Conservation (phyloP, 2,329 filamentous ascomycete genomes). For the Magnaporthales sp. region DNA sequence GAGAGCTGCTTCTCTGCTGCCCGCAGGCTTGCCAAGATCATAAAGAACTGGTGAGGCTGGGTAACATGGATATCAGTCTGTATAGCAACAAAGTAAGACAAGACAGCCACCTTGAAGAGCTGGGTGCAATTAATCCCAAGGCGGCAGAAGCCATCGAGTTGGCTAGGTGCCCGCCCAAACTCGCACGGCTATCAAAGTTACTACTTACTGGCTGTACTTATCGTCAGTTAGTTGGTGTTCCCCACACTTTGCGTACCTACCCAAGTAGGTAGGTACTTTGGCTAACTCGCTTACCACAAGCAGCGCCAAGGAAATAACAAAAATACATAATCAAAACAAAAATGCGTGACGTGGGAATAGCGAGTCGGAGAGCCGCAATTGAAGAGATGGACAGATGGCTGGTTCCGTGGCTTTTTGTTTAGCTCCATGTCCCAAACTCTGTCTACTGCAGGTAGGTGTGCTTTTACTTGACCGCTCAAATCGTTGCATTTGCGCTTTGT, state of each 20-base stretch:
- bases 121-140: neutral
- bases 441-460: neutral
- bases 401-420: neutral
- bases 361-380: neutral
- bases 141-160: neutral
- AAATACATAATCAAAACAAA: neutral
- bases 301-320: neutral
- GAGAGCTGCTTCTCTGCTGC: neutral
- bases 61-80: neutral
- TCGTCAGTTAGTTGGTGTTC: neutral
- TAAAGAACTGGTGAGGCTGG: neutral
- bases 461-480: neutral
- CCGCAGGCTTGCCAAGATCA: neutral
- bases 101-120: neutral
- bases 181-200: neutral
- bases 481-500: neutral
- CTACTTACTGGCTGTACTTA: neutral
- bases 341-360: neutral
- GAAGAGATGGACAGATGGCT: neutral
- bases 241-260: neutral
- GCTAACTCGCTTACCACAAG: neutral
- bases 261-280: too few species aligned
- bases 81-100: neutral
- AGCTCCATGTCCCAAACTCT: neutral
- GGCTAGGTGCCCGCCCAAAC: neutral